Evolutionary conservation across 164 flowering plant species (phyloP).

Genomic region (Paratinospora sagittata): DNA sequence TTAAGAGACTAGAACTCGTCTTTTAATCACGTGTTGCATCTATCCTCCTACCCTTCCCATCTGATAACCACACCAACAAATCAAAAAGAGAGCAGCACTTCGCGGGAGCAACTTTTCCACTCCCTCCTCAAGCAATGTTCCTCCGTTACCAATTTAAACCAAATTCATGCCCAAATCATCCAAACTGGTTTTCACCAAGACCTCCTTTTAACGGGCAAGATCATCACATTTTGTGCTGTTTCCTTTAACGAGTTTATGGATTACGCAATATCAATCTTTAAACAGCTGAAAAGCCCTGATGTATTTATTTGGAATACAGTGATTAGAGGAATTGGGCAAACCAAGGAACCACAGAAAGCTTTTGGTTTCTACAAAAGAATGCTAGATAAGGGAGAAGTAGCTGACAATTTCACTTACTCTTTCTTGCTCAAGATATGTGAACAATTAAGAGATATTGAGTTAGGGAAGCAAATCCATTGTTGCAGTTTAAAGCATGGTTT

Average conservation of each 20-base stretch:
- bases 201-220: conserved; percentile 36
- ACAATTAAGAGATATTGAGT: conserved; percentile 25
- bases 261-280: conserved; percentile 43
- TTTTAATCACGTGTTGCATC: not conserved
- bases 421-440: conserved; percentile 50
- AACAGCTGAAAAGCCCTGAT: conserved; percentile 40
- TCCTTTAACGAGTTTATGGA: conserved; percentile 34
- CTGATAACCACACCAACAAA: not conserved
- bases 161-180: conserved; percentile 41
- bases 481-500: conserved; percentile 34
- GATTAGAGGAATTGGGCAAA: conserved; percentile 50
- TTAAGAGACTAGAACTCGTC: no score
- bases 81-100: conserved; percentile 6
- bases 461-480: conserved; percentile 43
- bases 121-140: conserved; percentile 34
- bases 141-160: conserved; percentile 27
- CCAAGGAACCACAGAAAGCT: conserved; percentile 21
- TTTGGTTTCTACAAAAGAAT: conserved; percentile 40
- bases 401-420: conserved; percentile 53
- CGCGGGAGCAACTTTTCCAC: conserved; percentile 23
- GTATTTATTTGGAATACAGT: conserved; percentile 65
- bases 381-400: conserved; percentile 26
- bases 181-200: conserved; percentile 36
- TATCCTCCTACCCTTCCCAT: not conserved
- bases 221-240: conserved; percentile 38